Conservation (phyloP, 2,329 filamentous ascomycete genomes). For the Gaeumannomyces sp. region DNA sequence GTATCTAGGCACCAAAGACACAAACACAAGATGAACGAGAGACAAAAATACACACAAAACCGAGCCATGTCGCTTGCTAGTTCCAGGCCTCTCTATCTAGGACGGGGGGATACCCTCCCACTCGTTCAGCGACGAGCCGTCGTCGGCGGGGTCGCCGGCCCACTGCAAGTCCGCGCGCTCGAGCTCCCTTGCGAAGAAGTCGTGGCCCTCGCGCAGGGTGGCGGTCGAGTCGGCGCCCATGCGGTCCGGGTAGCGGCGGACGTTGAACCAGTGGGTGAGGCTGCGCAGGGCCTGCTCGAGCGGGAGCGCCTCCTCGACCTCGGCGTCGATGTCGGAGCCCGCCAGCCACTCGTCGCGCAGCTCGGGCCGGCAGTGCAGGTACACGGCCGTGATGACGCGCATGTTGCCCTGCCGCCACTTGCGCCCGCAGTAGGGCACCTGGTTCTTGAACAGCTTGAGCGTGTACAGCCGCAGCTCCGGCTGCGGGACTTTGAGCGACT, state of each 20-base stretch:
- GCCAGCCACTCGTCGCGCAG: slow-evolving; percentile 92
- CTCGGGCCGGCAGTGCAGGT: slow-evolving; percentile 87
- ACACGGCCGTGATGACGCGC: slow-evolving; percentile 96
- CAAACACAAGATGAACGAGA: neutral
- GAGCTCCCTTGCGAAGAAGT: slow-evolving; percentile 73
- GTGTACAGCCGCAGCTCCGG: slow-evolving; percentile 85
- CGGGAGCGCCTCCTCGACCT: slow-evolving; percentile 87
- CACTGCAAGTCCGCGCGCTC: slow-evolving; percentile 60
- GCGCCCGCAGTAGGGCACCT: slow-evolving; percentile 94
- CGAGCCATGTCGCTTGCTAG: neutral
- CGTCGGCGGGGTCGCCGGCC: slow-evolving; percentile 28
- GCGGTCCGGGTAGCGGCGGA: slow-evolving; percentile 72
- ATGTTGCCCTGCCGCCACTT: slow-evolving; percentile 99
- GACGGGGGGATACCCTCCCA: slow-evolving; percentile 15
- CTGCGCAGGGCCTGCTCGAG: slow-evolving; percentile 85
- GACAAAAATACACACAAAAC: neutral
- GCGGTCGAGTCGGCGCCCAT: slow-evolving; percentile 56
- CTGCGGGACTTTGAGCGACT: slow-evolving; percentile 85
- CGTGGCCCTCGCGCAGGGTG: slow-evolving; percentile 64
- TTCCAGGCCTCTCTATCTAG: neutral
- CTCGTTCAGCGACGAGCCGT: slow-evolving; percentile 22
- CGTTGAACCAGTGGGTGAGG: slow-evolving; percentile 91
- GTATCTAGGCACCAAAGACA: neutral
- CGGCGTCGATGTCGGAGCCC: slow-evolving; percentile 84
- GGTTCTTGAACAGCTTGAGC: slow-evolving; percentile 96